Conservation (phyloP, 768 basidiomycete genomes). For the Phanerochaete carnosa region DNA sequence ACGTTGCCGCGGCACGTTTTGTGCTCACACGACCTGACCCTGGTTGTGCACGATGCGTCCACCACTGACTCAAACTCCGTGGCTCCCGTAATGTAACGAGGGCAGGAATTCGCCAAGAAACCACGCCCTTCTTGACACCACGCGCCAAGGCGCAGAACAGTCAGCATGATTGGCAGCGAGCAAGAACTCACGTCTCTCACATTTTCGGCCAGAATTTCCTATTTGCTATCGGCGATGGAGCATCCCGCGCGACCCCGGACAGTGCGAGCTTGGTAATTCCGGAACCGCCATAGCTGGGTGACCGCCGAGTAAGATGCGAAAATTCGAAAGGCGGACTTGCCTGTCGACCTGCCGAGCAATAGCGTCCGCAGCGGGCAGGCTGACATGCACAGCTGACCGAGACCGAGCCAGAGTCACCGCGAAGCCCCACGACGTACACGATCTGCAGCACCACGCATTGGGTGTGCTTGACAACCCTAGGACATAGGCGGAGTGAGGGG, state of each 20-base stretch:
- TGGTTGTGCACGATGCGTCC: background rate
- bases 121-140: background rate
- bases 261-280: too few species aligned
- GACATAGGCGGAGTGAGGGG: background rate
- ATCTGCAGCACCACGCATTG: background rate
- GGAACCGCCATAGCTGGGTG: too few species aligned
- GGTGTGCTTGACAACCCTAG: background rate
- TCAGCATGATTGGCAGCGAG: background rate
- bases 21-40: background rate
- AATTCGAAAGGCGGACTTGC: too few species aligned
- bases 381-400: background rate
- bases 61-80: too few species aligned
- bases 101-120: background rate
- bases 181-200: background rate
- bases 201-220: background rate
- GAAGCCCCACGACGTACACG: background rate
- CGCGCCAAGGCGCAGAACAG: background rate
- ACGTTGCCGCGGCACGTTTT: background rate
- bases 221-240: background rate
- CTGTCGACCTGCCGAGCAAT: background rate
- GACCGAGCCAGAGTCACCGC: background rate
- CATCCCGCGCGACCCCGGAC: slow-evolving; percentile 2
- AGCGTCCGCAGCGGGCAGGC: background rate
- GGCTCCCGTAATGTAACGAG: too few species aligned
- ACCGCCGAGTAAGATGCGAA: slow-evolving; percentile 1